Conservation (phyloP, 371 early-diverging fungal species). For the Syncephalastrum racemosum region DNA sequence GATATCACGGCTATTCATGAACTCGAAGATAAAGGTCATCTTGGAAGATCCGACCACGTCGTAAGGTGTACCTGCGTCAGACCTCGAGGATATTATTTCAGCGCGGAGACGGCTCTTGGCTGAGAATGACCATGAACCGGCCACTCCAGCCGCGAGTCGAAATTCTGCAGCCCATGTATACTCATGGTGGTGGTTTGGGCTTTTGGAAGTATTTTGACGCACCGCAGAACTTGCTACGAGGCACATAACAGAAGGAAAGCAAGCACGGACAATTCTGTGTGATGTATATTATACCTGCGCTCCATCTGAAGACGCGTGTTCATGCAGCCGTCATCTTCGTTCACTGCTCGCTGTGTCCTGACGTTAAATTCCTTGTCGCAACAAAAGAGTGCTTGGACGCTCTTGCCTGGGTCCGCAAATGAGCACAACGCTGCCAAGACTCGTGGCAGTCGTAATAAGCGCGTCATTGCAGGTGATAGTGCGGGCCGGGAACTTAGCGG, state of each 20-base stretch:
- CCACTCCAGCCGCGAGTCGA: no score
- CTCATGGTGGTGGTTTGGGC: slow-evolving; percentile 2
- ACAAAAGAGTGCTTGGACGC: slow-evolving; percentile 11
- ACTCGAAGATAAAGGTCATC: no score
- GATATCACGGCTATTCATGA: no score
- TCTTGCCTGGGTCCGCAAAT: slow-evolving; percentile 8
- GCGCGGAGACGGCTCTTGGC: no score
- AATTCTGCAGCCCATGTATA: no score
- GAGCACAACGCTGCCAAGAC: slow-evolving; percentile 4
- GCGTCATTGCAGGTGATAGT: slow-evolving; percentile 23
- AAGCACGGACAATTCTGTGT: not conserved
- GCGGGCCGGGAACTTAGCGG: slow-evolving; percentile 25
- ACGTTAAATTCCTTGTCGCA: slow-evolving; percentile 16
- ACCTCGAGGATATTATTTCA: no score
- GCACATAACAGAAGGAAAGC: not conserved
- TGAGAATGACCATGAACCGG: no score
- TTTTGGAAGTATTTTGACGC: not conserved
- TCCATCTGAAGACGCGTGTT: slow-evolving; percentile 7
- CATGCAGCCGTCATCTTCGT: slow-evolving; percentile 14
- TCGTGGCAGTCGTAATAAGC: slow-evolving; percentile 10
- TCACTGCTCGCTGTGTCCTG: slow-evolving; percentile 10
- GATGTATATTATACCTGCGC: no score
- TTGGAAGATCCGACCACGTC: no score
- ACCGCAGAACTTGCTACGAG: not conserved
- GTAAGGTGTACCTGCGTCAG: no score